Base-by-base conservation (phyloP, 345 rosid genomes). In the Brassica rapa region DNA sequence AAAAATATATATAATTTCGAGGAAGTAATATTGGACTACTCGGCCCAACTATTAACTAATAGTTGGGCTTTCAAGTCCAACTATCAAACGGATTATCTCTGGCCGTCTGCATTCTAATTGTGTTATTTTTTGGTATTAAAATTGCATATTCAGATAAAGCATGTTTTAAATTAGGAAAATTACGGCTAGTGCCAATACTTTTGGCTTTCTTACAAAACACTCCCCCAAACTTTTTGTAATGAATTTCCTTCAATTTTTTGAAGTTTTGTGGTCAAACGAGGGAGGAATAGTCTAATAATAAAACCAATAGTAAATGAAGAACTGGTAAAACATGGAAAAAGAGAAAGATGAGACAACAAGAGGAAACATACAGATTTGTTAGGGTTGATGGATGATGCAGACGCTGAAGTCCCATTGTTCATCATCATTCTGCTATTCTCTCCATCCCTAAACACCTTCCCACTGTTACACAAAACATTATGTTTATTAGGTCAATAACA, bases 361-460 rank as follows among this genome's bases (percentile, higher is more conserved):
- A 74, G 75, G 66, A 62, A 46, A 79, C 82, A 73, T 79, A 79
- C 82, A 62, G 78, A 74, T 79, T 79, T 79, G 35, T 67, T 74
- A 55, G 78, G 75, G 66, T 68, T 79, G 82, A 74, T 60, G 78
- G 82, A 61, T 68, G 82, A 79, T 60, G 78, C 77, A 66, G 81
- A 78, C 15, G 68, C 77, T 72, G 82, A 72, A 57, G 63, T 84
- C 64, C 78, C 82, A 75, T 90, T 85, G 88, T 87, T 85, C 86
- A 87, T 85, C 82, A 85, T 87, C 86, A 87, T 93, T 80, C 93
- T 89, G 39, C 88, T 80, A 70, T 81, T 85, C 19, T 90, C 96
- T 77, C 97, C 85, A 55, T 91, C 96, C 77, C 91, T 89, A 32
- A 86, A 69, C 64, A 89, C 77, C 72, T 88, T 96, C 90, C 97